phyloP scores from a whole-genome alignment of 768 basidiomycete species.

The Hydnum rufescens region DNA sequence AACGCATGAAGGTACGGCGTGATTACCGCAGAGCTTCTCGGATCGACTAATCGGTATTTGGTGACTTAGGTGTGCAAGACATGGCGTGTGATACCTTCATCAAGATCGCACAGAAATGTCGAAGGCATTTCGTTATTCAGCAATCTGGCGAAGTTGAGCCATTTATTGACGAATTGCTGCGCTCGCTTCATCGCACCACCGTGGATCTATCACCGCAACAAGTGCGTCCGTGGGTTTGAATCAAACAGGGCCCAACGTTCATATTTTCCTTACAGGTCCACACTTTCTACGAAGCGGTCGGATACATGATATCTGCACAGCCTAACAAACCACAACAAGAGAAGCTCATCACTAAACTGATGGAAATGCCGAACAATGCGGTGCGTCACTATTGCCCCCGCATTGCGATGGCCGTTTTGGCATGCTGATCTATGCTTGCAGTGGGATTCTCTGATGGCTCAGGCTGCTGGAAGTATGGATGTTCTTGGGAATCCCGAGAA shows the following conservation, averaged over 20 bases:
- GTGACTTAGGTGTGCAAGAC: slow-evolving; percentile 72
- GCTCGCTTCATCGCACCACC: slow-evolving; percentile 80
- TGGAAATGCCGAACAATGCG: slow-evolving; percentile 94
- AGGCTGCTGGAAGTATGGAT: slow-evolving; percentile 82
- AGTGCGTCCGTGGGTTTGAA: slow-evolving; percentile 14
- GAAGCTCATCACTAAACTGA: slow-evolving; percentile 79
- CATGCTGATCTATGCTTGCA: slow-evolving; percentile 17
- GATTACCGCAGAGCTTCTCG: neutral
- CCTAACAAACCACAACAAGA: slow-evolving; percentile 96
- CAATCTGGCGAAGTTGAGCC: slow-evolving; percentile 94
- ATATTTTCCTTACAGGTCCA: slow-evolving; percentile 34
- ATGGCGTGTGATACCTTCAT: slow-evolving; percentile 99
- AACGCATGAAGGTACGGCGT: slow-evolving; percentile 70
- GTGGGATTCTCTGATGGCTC: slow-evolving; percentile 97
- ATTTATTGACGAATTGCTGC: slow-evolving; percentile 92
- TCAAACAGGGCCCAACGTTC: slow-evolving; percentile 6
- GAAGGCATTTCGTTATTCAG: slow-evolving; percentile 96
- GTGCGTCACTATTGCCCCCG: slow-evolving; percentile 42
- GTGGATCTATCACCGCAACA: slow-evolving; percentile 88
- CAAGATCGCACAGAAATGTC: slow-evolving; percentile 98
- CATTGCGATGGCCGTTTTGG: too few species aligned
- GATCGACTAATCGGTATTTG: slow-evolving; percentile 1
- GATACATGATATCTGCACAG: slow-evolving; percentile 98
- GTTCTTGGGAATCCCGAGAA: slow-evolving; percentile 81
- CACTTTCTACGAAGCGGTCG: slow-evolving; percentile 97